Evolutionary conservation across 352 stramenopile species (phyloP), one percentile per base, ranked within the genome.

Genomic region (Globisporangium parvum): DNA sequence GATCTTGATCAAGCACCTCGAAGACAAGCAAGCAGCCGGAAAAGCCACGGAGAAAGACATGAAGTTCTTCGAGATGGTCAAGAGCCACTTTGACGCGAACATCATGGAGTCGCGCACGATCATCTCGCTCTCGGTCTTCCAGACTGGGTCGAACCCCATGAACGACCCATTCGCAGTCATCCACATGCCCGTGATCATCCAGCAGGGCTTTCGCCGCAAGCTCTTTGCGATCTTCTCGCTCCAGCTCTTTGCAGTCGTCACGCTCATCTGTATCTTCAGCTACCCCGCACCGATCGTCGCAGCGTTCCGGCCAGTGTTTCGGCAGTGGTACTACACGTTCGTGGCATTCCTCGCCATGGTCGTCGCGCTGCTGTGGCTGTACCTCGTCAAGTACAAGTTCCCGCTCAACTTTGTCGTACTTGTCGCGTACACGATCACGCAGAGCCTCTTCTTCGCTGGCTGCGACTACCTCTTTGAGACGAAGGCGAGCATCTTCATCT

Each of bases 21-120:
- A 88, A 50, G 68, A 72, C 21, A 87, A 91, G 53, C 76, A 86
- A 33, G 72, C 71, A n/a, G 56, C 63, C 2, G 77, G 75, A 6
- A 66, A 75, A 35, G 80, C 75, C 10, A 88, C 75, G 0, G 77
- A 87, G 20, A 85, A 81, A 21, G 80, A 91, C 52, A 77, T 85
- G 67, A 91, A 91, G 63, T 91, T 91, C 50, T 88, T 91, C 46
- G 77, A 91, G 6, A 77, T 80, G 55, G 73, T 91, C 44, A 91
- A 91, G 53, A 71, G 66, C 17, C 67, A 78, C 20, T 91, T 87
- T 28, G 77, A 91, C 50, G 64, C 73, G 20, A 85, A 85, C 26
- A 80, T 84, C 58, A 80, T 91, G 67, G 77, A 87, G 45, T 87
- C 77, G 37, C 73, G 67, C 18, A 87, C 77, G 2, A 84, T 88